Evolutionary conservation across 73 alveolate species (phyloP), one percentile per base, ranked within the genome.

Genomic region (Tetrahymena elliotti): DNA sequence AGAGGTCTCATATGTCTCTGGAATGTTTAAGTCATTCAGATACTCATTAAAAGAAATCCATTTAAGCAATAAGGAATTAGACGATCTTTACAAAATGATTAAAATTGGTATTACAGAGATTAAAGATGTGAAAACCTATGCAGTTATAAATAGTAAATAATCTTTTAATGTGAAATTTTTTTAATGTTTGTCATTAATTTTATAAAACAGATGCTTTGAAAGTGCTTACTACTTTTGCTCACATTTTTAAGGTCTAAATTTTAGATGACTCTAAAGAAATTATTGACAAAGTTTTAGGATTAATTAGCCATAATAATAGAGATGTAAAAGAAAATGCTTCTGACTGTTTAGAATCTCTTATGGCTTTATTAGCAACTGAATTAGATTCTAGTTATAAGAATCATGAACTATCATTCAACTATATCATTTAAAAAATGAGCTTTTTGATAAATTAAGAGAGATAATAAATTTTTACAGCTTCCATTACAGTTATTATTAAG

Each of bases 321-420:
- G 96, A 94, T 88, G 83, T 94, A 47, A 94, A 94, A 22, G 96
- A 94, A 35, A 41, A 93, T 88, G 95, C 84, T 6, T 47, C 83
- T 24, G 96, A 94, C n/a, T 94, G 93, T 22, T 47, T 94, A 27
- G 96, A 94, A 47, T 33, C 52, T 8, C 84, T 94, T 35, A 94
- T 94, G 83, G 37, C 83, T 2, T 35, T 68, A 31, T 13, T 94
- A 1, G 93, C 96, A 33, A 36, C 82, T 36, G 33, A 88, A 33
- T 39, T 94, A 11, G 82, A 94, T 38, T 82, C 84, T 6, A 38
- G 84, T 36, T 41, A 41, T 33, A 84, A 94, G 41, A 53, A 94
- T 40, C 96, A 94, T 88, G 93, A 88, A 93, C 88, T 94, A 47
- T 35, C 24, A 39, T 84, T 33, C 16, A 93, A 93, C 9, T 38